Percentiles rank a stretch among this genome's conserved stretches.
Evolutionary conservation across 768 basidiomycete species (phyloP).

Genomic region (Termitomyces sp.): DNA sequence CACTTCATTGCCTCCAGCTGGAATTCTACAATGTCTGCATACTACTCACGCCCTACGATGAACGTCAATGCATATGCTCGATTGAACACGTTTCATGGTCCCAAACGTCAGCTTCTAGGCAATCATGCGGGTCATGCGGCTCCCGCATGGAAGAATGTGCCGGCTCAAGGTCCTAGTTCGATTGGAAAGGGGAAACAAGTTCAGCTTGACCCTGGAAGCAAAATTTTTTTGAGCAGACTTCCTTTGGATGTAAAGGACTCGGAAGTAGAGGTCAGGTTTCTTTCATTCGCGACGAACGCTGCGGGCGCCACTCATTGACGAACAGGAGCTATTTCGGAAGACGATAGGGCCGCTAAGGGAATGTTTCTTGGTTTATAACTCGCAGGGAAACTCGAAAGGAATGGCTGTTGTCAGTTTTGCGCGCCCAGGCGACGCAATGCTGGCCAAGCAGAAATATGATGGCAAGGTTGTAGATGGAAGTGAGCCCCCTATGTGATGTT

Average conservation of each 20-base stretch:
- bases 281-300: not conserved
- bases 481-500: slow-evolving; percentile 22
- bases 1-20: not conserved
- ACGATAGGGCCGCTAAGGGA: slow-evolving; percentile 73
- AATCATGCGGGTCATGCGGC: slow-evolving; percentile 47
- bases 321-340: slow-evolving; percentile 67
- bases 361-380: slow-evolving; percentile 68
- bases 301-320: not conserved
- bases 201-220: slow-evolving; percentile 42
- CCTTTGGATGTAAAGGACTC: slow-evolving; percentile 64
- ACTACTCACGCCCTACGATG: slow-evolving; percentile 8
- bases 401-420: slow-evolving; percentile 74
- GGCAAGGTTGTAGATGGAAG: slow-evolving; percentile 70
- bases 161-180: slow-evolving; percentile 10
- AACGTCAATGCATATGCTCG: slow-evolving; percentile 25
- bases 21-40: not conserved
- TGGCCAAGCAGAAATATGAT: slow-evolving; percentile 65
- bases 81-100: slow-evolving; percentile 40
- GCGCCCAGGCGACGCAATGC: slow-evolving; percentile 52
- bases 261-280: slow-evolving; percentile 55
- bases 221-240: slow-evolving; percentile 59
- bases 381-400: slow-evolving; percentile 68
- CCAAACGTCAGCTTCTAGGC: slow-evolving; percentile 55
- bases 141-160: slow-evolving; percentile 54
- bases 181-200: slow-evolving; percentile 26